Base-by-base conservation (phyloP, 1,139 yeast species). In the Yamadazyma kanchanaburiensis region DNA sequence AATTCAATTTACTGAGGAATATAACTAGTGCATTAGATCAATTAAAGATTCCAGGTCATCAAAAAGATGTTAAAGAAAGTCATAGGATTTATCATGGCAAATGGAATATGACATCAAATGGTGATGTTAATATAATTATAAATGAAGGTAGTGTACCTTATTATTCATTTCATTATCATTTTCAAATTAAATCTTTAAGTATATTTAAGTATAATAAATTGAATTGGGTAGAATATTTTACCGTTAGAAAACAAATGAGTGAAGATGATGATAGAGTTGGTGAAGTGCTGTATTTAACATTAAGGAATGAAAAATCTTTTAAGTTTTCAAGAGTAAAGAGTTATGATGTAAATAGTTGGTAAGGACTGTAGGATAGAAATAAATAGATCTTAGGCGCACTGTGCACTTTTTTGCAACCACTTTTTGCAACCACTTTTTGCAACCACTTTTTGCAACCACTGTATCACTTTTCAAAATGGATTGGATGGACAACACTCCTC, bases 271-370 rank as follows among this genome's bases (percentile, higher is more conserved):
- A 18, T 10, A 7, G 20, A 18, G 66, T 74, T 14, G 80, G 78
- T 2, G 80, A 74, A 28, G 55, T 61, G 10, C 67, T 74, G 12
- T 64, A 64, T 11, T 79, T 85, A 43, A 66, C 77, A 5, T 55
- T 83, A 35, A 68, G 64, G 27, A 83, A 85, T 46, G 95, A 87
- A 49, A 81, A 80, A 46, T 78, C 88, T 9, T 87, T 83, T 53
- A 74, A 71, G 45, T 87, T 86, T 45, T 77, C 80, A 46, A 60
- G 81, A 32, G 87, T 80, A 0, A 66, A 60, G 35, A 70, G 79
- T 15, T 77, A 70, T 34, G 43, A 34, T 17, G 22, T 37, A 12
- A 24, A 39, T 18, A 28, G 23, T 16, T 36, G 34, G 38, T 33
- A 29, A 20, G 6, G 7, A 21, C 20, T n/a, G n/a, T n/a, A n/a